These are phyloP conservation scores for Corniculantispora saksenae DNA, from an alignment of 2,329 filamentous ascomycete genomes.

Conservation along the genomic window DNA sequence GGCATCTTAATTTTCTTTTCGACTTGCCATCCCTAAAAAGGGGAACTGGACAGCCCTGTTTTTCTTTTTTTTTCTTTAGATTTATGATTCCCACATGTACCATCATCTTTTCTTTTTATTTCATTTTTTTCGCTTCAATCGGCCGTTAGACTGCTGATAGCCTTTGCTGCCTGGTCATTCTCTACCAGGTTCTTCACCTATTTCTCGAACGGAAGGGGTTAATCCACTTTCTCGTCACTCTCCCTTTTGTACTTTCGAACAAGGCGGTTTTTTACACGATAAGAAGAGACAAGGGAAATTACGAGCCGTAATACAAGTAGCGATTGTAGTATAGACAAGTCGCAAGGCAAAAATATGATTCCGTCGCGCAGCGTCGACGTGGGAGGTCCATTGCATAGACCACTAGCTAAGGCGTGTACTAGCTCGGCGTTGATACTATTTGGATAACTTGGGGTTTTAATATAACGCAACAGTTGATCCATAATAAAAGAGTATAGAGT, in stretches of 20 bases:
- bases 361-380: too few species aligned
- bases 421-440: too few species aligned
- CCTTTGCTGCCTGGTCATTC: neutral
- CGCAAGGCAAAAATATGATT: too few species aligned
- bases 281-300: neutral
- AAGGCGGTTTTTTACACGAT: neutral
- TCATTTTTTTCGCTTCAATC: neutral
- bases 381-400: too few species aligned
- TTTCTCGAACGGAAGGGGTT: neutral
- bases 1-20: neutral
- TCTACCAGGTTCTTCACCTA: neutral
- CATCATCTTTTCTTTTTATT: constrained; percentile 18
- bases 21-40: neutral
- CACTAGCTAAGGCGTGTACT: too few species aligned
- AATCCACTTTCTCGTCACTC: neutral
- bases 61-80: constrained; percentile 17
- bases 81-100: constrained; percentile 21
- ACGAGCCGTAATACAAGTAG: neutral
- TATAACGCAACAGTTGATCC: too few species aligned
- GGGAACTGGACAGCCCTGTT: neutral
- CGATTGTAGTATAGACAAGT: neutral
- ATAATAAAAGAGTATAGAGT: too few species aligned
- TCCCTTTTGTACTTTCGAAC: neutral
- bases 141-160: neutral
- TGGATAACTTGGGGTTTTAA: too few species aligned